phyloP scores from a whole-genome alignment of 257 asterid genomes.

The Agastache rugosa region DNA sequence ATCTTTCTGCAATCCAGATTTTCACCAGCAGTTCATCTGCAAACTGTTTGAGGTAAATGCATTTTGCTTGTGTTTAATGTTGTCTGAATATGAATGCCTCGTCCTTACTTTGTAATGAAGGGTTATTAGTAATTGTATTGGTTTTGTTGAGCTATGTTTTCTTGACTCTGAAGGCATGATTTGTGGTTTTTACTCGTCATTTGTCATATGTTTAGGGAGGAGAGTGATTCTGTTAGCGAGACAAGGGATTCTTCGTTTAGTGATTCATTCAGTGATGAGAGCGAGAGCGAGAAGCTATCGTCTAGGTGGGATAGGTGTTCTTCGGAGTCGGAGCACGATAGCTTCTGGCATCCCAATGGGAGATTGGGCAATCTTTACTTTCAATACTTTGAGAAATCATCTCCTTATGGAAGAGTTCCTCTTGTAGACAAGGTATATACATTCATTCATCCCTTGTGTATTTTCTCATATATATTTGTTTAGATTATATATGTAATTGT shows the following conservation, averaged over 20 bases:
- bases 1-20: conserved; percentile 94
- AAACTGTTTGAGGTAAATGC: conserved; percentile 65
- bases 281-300: conserved; percentile 69
- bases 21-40: conserved; percentile 80
- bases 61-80: background rate
- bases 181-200: background rate
- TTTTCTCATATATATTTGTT: background rate
- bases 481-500: background rate
- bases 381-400: conserved; percentile 67
- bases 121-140: background rate
- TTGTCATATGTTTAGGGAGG: conserved; percentile 46
- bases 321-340: conserved; percentile 57
- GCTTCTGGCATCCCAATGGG: conserved; percentile 51
- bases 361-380: conserved; percentile 64
- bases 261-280: conserved; percentile 73
- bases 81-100: background rate
- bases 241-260: conserved; percentile 68
- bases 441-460: background rate
- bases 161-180: background rate
- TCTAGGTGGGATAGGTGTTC: conserved; percentile 76
- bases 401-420: conserved; percentile 79
- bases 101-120: background rate
- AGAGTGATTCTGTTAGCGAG: conserved; percentile 60
- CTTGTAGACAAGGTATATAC: conserved; percentile 63
- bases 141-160: background rate